Base-by-base conservation (phyloP, 2,329 filamentous ascomycete species). In the Thelonectria discophora region DNA sequence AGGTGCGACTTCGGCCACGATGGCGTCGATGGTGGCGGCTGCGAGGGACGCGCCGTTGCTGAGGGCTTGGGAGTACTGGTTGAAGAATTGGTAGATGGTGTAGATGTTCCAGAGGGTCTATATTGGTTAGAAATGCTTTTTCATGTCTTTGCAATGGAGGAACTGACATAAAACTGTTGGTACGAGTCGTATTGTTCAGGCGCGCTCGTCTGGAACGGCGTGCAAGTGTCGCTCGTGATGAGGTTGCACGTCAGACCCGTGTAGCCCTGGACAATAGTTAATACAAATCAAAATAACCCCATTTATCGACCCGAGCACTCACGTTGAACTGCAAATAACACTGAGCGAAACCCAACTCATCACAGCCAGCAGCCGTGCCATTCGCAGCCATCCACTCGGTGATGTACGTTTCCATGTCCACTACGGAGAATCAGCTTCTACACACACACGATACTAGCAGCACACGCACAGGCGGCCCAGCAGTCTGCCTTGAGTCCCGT, bases 71-170 rank as follows among this genome's bases (percentile, higher is more conserved):
- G 70, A 73, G 47, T 69, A 72, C 55, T 73, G 71, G 46, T 71
- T 73, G 65, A 73, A 73, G 58, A 70, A 73, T 32, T 73, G 71
- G 55, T 68, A 69, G 3, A 72, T 55, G 13, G 67, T 65, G 54
- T 73, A 71, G 15, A 72, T 73, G 62, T 72, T 73, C 70, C 71
- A 73, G 11, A 73, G 65, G 12, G 67, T 57, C 64, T 66, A 15
- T 15, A 15, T 8, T 13, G 9, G 21, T 51, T 30, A 57, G 34
- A 7, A 24, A 8, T 37, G 34, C 34, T 37, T 12, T 32, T 10
- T n/a, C 5, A 24, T 30, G 5, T 9, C 10, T 2, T 24, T 24
- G 18, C 1, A 1, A 9, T 15, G 27, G 15, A 37, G 18, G 34
- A 13, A 10, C 55, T 55, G 32, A 65, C 63, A 50, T 73, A 73